These are phyloP conservation scores for Phellinidium pouzarii DNA, from an alignment of 1,284 basidiomycete genomes.

Conservation along the genomic window DNA sequence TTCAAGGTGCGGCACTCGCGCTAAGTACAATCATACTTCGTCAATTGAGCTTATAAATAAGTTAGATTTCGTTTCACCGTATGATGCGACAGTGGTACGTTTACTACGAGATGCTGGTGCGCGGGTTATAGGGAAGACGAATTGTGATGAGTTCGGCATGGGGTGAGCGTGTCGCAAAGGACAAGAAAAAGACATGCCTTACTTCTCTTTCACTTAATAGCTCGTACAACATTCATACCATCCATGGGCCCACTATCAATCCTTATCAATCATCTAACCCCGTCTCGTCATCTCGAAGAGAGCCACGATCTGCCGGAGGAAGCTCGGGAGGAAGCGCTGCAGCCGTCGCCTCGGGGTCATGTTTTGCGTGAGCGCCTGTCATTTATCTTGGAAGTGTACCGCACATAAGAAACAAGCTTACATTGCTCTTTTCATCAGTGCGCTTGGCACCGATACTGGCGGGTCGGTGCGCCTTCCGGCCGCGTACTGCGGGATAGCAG, in stretches of 20 bases:
- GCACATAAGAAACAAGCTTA: slow-evolving; percentile 1
- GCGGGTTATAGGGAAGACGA: slow-evolving; percentile 79
- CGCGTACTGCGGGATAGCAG: slow-evolving; percentile 88
- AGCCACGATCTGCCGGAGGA: slow-evolving; percentile 68
- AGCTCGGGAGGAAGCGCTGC: slow-evolving; percentile 83
- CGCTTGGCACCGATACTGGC: slow-evolving; percentile 92
- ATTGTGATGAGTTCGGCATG: slow-evolving; percentile 99
- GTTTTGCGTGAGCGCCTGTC: slow-evolving; percentile 59
- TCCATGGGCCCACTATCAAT: slow-evolving; percentile 75
- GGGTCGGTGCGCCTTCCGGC: slow-evolving; percentile 92
- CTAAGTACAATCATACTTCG: not conserved
- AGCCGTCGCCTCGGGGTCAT: slow-evolving; percentile 72
- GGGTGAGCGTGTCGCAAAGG: slow-evolving; percentile 48
- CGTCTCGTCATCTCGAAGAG: slow-evolving; percentile 27
- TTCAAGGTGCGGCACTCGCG: slow-evolving; percentile 42
- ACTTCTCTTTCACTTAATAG: slow-evolving; percentile 34
- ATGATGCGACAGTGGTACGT: slow-evolving; percentile 81
- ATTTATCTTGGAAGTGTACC: not conserved
- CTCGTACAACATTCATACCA: slow-evolving; percentile 65
- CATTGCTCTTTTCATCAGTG: slow-evolving; percentile 46
- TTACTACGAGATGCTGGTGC: slow-evolving; percentile 64
- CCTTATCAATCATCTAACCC: slow-evolving; percentile 40
- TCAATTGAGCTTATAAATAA: not conserved
- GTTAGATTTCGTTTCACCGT: slow-evolving; percentile 67
- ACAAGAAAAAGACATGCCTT: not conserved